Conservation (phyloP, 2,329 filamentous ascomycete genomes). For the Drechslera avenae region DNA sequence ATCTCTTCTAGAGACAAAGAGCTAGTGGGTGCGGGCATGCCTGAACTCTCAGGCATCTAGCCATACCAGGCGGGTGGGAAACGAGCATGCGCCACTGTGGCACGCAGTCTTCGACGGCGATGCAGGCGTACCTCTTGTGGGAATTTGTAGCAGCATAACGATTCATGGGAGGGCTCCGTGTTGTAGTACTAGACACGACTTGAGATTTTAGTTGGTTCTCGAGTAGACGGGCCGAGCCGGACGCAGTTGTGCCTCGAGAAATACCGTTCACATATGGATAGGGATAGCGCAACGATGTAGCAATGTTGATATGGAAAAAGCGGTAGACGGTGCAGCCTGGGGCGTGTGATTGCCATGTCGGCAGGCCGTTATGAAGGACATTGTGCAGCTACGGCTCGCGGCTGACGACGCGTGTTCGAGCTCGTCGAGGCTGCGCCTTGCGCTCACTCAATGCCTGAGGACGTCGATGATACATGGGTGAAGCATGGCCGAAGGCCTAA, state of each 20-base stretch:
- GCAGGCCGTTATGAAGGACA: not conserved
- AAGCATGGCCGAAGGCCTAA: slow-evolving; percentile 30
- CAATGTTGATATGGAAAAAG: no score
- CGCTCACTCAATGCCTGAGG: slow-evolving; percentile 16
- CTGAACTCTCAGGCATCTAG: not conserved
- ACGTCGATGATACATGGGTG: slow-evolving; percentile 32
- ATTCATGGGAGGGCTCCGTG: slow-evolving; percentile 13
- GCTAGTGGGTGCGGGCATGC: not conserved
- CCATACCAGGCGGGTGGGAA: slow-evolving; percentile 11
- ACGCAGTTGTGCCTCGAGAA: slow-evolving; percentile 3
- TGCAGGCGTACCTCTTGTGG: slow-evolving; percentile 25
- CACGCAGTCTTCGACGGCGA: slow-evolving; percentile 41
- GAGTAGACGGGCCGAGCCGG: slow-evolving; percentile 11
- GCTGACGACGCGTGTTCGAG: slow-evolving; percentile 15
- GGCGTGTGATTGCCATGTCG: no score
- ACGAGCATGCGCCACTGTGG: slow-evolving; percentile 44
- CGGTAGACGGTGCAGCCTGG: no score
- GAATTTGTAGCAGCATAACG: slow-evolving; percentile 17
- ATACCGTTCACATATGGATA: not conserved
- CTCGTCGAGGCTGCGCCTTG: slow-evolving; percentile 14
- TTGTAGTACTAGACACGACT: slow-evolving; percentile 18
- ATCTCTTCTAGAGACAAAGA: slow-evolving; percentile 66
- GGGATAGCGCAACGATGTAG: not conserved
- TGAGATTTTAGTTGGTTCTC: slow-evolving; percentile 11
- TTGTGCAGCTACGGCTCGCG: slow-evolving; percentile 5